These are phyloP conservation scores for Zygotorulaspora florentina DNA, from an alignment of 805 yeast genomes.

Conservation along the genomic window DNA sequence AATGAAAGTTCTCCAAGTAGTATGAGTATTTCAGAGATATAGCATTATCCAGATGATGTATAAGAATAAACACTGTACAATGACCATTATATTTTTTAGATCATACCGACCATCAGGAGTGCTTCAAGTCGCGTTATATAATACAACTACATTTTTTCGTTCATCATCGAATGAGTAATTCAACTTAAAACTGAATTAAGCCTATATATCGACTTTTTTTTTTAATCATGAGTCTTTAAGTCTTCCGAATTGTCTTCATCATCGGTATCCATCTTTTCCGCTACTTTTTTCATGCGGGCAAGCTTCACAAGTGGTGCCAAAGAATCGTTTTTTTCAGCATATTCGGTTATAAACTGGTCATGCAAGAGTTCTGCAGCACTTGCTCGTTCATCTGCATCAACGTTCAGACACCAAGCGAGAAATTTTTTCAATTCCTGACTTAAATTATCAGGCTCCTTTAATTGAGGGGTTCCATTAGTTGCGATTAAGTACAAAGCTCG, in stretches of 20 bases:
- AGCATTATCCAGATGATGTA: neutral
- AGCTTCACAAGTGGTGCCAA: slow-evolving; percentile 71
- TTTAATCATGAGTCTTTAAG: neutral
- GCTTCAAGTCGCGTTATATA: slow-evolving; percentile 2
- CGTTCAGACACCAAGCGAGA: slow-evolving; percentile 73
- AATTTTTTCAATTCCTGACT: slow-evolving; percentile 64
- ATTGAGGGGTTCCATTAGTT: slow-evolving; percentile 91
- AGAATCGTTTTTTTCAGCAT: slow-evolving; percentile 54
- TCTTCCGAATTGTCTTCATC: slow-evolving; percentile 20
- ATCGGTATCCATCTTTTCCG: slow-evolving; percentile 36
- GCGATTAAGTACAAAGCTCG: slow-evolving; percentile 92
- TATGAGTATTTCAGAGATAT: slow-evolving; percentile 22
- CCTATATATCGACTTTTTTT: neutral
- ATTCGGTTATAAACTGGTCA: slow-evolving; percentile 57
- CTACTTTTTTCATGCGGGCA: slow-evolving; percentile 63
- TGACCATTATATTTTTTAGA: neutral
- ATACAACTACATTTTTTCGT: slow-evolving; percentile 5
- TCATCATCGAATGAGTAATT: too few relatives aligned
- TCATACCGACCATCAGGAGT: neutral
- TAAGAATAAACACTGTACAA: neutral
- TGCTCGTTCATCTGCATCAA: slow-evolving; percentile 76
- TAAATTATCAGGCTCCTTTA: slow-evolving; percentile 82
- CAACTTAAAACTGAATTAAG: neutral
- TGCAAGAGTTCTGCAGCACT: slow-evolving; percentile 67
- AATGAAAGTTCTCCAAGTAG: slow-evolving; percentile 15